Evolutionary conservation across 139 green algal genomes (phyloP).

Genomic region (Asterochloris sp.): DNA sequence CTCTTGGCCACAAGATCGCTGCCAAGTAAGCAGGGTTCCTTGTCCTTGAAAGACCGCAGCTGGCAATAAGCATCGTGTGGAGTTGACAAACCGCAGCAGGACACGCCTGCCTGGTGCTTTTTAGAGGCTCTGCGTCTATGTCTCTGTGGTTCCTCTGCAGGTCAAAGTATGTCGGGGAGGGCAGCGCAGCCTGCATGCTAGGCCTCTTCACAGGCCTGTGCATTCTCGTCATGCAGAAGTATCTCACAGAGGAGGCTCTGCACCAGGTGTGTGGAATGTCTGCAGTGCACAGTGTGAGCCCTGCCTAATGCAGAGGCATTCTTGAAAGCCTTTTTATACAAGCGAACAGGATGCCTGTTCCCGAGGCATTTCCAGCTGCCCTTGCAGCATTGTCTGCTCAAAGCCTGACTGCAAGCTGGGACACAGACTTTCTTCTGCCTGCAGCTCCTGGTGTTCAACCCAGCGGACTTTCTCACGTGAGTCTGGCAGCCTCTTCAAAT

Average conservation of each 20-base stretch:
- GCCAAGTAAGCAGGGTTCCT: constrained; percentile 1
- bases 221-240: constrained; percentile 31
- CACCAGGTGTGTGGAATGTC: not conserved
- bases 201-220: constrained; percentile 35
- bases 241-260: constrained; percentile 29
- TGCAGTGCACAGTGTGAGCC: no score
- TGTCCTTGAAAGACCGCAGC: not conserved
- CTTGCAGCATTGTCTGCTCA: no score
- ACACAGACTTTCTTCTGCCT: no score
- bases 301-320: no score
- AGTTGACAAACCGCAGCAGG: not conserved
- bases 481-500: not conserved
- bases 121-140: not conserved
- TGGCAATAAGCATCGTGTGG: not conserved
- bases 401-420: no score
- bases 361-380: no score
- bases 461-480: constrained; percentile 54
- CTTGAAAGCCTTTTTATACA: no score
- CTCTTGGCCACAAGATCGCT: constrained; percentile 49
- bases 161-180: constrained; percentile 44
- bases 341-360: no score
- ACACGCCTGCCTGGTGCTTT: not conserved
- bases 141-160: constrained; percentile 8
- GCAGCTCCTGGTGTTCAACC: constrained; percentile 44
- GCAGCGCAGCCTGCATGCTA: constrained; percentile 42